A percentile compares a stretch with the other conserved stretches of the same genome.
phyloP scores from a whole-genome alignment of 345 rosid species.

The Sonneratia caseolaris region DNA sequence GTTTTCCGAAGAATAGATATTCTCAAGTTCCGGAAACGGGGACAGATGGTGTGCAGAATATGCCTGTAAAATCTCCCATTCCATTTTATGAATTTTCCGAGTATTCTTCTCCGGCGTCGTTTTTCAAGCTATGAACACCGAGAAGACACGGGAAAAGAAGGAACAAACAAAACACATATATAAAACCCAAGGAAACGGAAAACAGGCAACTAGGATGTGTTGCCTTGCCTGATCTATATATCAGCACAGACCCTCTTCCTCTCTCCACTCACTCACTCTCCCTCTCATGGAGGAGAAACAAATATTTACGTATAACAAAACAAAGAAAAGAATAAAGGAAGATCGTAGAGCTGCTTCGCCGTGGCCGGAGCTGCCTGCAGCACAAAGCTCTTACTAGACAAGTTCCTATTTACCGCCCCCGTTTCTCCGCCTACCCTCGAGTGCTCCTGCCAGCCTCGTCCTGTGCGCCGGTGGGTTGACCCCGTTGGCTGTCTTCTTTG shows the following conservation, averaged over 20 bases:
- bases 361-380: slow-evolving; percentile 8
- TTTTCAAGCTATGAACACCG: not conserved
- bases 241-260: slow-evolving; percentile 3
- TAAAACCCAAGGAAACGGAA: not conserved
- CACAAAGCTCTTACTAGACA: slow-evolving; percentile 5
- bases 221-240: slow-evolving; percentile 3
- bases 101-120: not conserved
- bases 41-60: too few species aligned
- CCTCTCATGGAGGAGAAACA: slow-evolving; percentile 2
- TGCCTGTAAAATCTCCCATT: too few species aligned
- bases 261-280: too few species aligned
- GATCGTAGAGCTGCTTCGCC: not conserved
- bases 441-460: slow-evolving; percentile 23
- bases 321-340: slow-evolving; percentile 7
- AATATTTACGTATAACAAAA: slow-evolving; percentile 8
- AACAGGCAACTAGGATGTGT: slow-evolving; percentile 6
- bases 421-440: slow-evolving; percentile 46
- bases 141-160: not conserved
- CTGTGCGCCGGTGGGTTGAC: slow-evolving; percentile 23
- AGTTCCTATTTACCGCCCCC: slow-evolving; percentile 32
- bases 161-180: not conserved
- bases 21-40: too few species aligned
- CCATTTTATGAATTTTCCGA: not conserved
- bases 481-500: slow-evolving; percentile 37
- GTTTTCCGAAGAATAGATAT: too few species aligned